phyloP scores from a whole-genome alignment of 768 basidiomycete genomes.

The Clitopilus passeckerianus region DNA sequence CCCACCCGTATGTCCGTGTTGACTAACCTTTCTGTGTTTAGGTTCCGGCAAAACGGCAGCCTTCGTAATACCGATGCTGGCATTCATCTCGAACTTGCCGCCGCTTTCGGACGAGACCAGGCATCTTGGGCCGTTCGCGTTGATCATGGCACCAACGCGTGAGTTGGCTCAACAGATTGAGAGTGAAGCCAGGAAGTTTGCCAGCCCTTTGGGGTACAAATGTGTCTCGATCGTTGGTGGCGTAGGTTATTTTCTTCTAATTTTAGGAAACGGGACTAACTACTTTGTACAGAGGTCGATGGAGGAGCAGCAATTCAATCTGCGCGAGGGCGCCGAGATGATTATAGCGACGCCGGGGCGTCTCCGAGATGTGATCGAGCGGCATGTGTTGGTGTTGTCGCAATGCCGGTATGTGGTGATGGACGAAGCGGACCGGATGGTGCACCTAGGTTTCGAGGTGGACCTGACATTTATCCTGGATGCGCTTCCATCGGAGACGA shows the following conservation, averaged over 20 bases:
- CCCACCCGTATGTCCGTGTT: not conserved
- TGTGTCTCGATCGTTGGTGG: constrained; percentile 99
- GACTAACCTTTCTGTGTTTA: constrained; percentile 20
- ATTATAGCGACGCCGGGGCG: constrained; percentile 99
- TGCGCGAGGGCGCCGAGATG: constrained; percentile 98
- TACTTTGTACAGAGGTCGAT: constrained; percentile 62
- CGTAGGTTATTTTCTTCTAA: constrained; percentile 38
- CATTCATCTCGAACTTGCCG: constrained; percentile 87
- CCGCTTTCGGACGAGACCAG: constrained; percentile 89
- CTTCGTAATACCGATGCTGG: constrained; percentile 96
- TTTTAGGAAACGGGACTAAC: constrained; percentile 9
- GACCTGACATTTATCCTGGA: constrained; percentile 95
- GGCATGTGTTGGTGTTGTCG: constrained; percentile 89
- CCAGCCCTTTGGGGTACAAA: constrained; percentile 81
- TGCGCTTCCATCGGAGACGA: constrained; percentile 79
- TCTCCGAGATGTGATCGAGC: constrained; percentile 95
- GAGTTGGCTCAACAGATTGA: constrained; percentile 98
- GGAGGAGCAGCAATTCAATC: constrained; percentile 96
- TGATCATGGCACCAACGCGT: constrained; percentile 96
- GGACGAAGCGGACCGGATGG: constrained; percentile 99
- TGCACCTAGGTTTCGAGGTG: constrained; percentile 93
- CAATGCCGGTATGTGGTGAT: constrained; percentile 99
- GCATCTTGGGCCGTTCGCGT: constrained; percentile 88
- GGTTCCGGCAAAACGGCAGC: constrained; percentile 99
- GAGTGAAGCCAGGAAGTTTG: constrained; percentile 88